Evolutionary conservation across 441 rosid genomes (phyloP).

Genomic region (Eutrema salsugineum): DNA sequence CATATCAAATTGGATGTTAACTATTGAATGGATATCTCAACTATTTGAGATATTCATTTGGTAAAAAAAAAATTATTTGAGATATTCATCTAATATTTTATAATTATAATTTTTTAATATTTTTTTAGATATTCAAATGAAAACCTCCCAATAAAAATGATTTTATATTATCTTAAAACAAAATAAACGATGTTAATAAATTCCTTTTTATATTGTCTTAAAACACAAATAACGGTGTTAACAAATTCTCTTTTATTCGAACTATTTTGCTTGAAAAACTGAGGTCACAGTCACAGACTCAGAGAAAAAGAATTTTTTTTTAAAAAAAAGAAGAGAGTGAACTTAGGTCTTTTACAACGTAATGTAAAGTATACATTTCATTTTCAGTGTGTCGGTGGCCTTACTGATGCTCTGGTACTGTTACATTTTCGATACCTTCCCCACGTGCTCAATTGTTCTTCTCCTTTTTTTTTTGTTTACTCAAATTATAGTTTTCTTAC

Average conservation of each 20-base stretch:
- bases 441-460: constrained; percentile 9
- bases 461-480: not conserved
- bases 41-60: too few relatives aligned
- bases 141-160: too few relatives aligned
- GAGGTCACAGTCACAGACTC: not conserved
- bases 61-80: too few relatives aligned
- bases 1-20: too few relatives aligned
- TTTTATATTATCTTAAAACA: too few relatives aligned
- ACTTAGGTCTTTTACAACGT: not conserved
- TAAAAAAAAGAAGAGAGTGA: not conserved
- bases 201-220: too few relatives aligned
- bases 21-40: too few relatives aligned
- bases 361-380: not conserved
- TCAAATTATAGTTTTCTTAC: not conserved
- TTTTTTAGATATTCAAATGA: too few relatives aligned
- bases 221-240: not conserved
- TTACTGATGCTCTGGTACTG: not conserved
- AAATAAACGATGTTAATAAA: too few relatives aligned
- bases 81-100: too few relatives aligned
- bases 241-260: not conserved
- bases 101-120: too few relatives aligned
- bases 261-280: not conserved
- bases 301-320: not conserved
- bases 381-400: constrained; percentile 16
- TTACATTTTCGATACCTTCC: not conserved